These are phyloP conservation scores for Endogone sp. DNA, from an alignment of 192 early-diverging fungal species.

Conservation along the genomic window DNA sequence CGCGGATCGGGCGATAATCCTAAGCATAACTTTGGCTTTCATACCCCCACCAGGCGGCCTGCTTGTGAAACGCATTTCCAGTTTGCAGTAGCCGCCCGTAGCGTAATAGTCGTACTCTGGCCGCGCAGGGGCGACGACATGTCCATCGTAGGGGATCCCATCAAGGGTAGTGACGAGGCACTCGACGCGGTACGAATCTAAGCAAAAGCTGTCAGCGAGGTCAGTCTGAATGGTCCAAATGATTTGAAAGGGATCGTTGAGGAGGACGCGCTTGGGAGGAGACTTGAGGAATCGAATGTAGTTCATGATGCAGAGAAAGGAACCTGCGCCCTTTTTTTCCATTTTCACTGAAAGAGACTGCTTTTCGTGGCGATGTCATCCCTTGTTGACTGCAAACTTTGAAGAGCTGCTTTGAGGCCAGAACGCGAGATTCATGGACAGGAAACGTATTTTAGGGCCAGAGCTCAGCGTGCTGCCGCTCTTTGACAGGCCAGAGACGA, in stretches of 20 bases:
- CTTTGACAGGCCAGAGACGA: slow-evolving; percentile 33
- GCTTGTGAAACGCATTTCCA: background rate
- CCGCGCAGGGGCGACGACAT: background rate
- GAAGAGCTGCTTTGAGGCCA: no score
- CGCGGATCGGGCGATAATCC: no score
- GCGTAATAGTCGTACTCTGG: background rate
- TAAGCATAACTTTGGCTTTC: background rate
- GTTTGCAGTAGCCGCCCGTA: background rate
- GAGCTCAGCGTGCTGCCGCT: slow-evolving; percentile 46
- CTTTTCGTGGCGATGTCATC: no score
- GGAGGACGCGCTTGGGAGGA: background rate
- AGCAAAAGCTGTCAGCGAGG: background rate
- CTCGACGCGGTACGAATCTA: background rate
- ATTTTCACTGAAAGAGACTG: no score
- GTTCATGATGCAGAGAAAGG: background rate
- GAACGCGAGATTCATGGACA: slow-evolving; percentile 34
- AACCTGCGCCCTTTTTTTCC: no score
- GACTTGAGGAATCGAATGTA: slow-evolving; percentile 1
- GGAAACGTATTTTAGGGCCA: slow-evolving; percentile 50
- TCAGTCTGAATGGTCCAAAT: slow-evolving; percentile 3
- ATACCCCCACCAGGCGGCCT: background rate
- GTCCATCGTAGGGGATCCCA: background rate
- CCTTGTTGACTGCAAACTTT: no score
- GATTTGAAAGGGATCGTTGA: background rate
- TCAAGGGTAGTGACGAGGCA: background rate